Conservation (phyloP, 345 rosid species). For the Garcia nutans region DNA sequence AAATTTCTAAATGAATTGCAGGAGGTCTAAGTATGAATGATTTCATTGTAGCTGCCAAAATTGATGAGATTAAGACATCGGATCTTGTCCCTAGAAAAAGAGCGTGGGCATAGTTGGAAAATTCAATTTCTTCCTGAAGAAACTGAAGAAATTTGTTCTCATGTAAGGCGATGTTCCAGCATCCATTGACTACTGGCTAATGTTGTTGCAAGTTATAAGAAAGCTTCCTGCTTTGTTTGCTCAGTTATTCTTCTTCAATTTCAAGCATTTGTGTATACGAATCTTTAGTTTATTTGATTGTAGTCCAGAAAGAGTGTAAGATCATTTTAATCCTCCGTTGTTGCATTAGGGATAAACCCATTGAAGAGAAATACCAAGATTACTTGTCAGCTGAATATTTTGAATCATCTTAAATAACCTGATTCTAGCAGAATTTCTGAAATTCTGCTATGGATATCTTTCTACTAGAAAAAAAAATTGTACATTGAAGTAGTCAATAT, state of each 20-base stretch:
- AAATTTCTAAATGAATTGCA: conserved; percentile 24
- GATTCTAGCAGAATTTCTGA: not conserved
- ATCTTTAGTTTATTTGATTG: not conserved
- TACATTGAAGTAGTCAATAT: too few relatives aligned
- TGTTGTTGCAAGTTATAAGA: not conserved
- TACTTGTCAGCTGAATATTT: too few relatives aligned
- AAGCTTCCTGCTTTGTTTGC: not conserved
- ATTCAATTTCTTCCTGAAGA: not conserved
- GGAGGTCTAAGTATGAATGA: conserved; percentile 92
- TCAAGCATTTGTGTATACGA: not conserved
- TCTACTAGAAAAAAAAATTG: too few relatives aligned
- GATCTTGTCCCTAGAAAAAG: conserved; percentile 82
- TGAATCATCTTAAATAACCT: not conserved
- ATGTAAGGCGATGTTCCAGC: not conserved
- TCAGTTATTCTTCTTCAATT: not conserved
- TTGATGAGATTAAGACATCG: conserved; percentile 77
- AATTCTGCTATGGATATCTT: too few relatives aligned
- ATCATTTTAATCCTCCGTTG: not conserved
- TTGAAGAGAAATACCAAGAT: too few relatives aligned
- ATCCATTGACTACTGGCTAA: not conserved
- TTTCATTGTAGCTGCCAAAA: conserved; percentile 83
- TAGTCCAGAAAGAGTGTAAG: not conserved
- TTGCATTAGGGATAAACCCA: too few relatives aligned
- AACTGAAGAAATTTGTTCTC: not conserved
- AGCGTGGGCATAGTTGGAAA: conserved; percentile 61